Evolutionary conservation across 2,329 filamentous ascomycete genomes (phyloP).

Genomic region (Verticillium dahliae): DNA sequence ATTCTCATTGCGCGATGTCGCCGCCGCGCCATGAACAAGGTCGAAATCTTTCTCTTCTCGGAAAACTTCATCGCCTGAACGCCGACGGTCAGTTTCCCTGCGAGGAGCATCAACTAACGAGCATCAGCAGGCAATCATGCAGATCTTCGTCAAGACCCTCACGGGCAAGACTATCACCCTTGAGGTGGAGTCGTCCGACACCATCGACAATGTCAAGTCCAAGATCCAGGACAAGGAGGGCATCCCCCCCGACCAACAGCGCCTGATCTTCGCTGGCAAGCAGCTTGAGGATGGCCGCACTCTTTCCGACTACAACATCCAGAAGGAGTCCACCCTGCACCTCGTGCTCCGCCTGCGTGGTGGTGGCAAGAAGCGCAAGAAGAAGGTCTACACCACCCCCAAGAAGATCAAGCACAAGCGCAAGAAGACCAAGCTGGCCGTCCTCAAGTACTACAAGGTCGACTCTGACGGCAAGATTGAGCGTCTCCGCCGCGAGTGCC

Average conservation of each 20-base stretch:
- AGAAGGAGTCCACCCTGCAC: conserved; percentile 99
- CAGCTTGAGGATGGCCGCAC: conserved; percentile 99
- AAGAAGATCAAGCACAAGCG: conserved; percentile 99
- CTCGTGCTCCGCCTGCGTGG: conserved; percentile 96
- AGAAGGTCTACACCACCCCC: conserved; percentile 99
- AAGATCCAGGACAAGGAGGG: conserved; percentile 99
- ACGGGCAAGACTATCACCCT: conserved; percentile 99
- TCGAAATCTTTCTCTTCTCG: neutral
- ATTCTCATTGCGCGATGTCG: neutral
- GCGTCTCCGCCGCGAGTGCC: conserved; percentile 97
- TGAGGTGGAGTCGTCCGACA: conserved; percentile 99
- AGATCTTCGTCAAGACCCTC: conserved; percentile 77
- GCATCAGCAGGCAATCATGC: conserved; percentile 57
- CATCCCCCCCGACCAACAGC: conserved; percentile 98
- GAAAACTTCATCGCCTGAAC: neutral
- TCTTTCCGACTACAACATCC: conserved; percentile 99
- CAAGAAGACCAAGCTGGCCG: conserved; percentile 99
- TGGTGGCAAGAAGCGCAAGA: conserved; percentile 99
- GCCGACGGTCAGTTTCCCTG: neutral
- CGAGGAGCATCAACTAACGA: conserved; percentile 27
- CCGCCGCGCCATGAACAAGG: neutral
- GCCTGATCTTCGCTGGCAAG: conserved; percentile 99
- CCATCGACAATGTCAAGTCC: conserved; percentile 99
- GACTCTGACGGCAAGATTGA: conserved; percentile 99
- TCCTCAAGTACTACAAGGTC: conserved; percentile 99